These are phyloP conservation scores for Carnegiea gigantea DNA, from an alignment of 179 eudicot species.

Conservation along the genomic window DNA sequence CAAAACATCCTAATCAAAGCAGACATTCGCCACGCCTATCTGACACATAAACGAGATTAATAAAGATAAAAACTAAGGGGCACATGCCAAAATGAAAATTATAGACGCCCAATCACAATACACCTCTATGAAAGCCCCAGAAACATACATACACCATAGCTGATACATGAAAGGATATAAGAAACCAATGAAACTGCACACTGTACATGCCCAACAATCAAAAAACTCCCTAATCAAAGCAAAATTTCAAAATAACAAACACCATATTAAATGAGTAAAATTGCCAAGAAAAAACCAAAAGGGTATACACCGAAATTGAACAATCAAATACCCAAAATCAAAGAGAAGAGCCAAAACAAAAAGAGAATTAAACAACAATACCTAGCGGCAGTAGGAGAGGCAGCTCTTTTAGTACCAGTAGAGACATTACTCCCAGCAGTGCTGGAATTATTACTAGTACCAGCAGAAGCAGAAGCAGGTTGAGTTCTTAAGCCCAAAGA, in stretches of 20 bases:
- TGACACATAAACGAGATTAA: no score
- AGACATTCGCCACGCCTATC: background rate
- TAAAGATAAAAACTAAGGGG: background rate
- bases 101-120: background rate
- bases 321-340: background rate
- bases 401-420: slow-evolving; percentile 70
- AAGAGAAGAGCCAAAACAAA: background rate
- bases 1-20: background rate
- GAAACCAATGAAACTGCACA: background rate
- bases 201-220: background rate
- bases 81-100: background rate
- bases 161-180: background rate
- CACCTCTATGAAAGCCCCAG: background rate
- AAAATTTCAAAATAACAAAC: background rate
- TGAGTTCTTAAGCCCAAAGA: slow-evolving; percentile 36
- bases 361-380: slow-evolving; percentile 8
- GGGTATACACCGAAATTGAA: background rate
- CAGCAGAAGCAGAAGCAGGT: slow-evolving; percentile 4
- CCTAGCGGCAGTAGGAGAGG: slow-evolving; percentile 60
- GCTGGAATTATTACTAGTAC: slow-evolving; percentile 1
- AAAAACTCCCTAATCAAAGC: background rate
- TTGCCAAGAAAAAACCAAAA: background rate
- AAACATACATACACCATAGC: background rate
- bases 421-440: slow-evolving; percentile 29
- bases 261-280: background rate